Evolutionary conservation across 2,329 filamentous ascomycete genomes (phyloP), one percentile per base, ranked within the genome.

Genomic region (Cadophora malorum): DNA sequence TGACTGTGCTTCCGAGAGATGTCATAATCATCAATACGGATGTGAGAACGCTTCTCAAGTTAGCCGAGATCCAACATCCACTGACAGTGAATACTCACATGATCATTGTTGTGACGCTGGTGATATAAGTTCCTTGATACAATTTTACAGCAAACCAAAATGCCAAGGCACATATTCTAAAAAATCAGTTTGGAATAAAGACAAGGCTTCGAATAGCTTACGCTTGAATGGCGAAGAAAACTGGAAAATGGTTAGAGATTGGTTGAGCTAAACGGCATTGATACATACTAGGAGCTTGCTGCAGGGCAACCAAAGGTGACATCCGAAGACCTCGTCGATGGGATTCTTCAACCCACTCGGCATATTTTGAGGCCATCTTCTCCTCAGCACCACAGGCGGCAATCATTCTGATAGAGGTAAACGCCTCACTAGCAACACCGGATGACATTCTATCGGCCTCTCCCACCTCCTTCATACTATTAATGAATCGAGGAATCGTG

Each of bases 91-190:
- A 60, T 25, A 76, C 84, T 79, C 72, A 86, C 84, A 88, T 82
- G 35, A 89, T 80, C 53, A 90, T 82, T 14, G 83, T 84, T 53
- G 84, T 83, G 9, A 88, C 80, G 66, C 80, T 81, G 19, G 79
- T 69, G 50, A 89, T 76, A 19, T 80, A 78, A 76, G 73, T 4
- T 14, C 85, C 80, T 1, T 81, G 71, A 60, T 79, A 83, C 0
- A 84, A 81, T 71, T 83, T 85, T 47, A 84, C 83, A 2, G 88
- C 88, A 71, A 85, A 90, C 87, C 87, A 90, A 70, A 91, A 91
- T 9, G 84, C 81, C n/a, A 90, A 79, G 0, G 83, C 84, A 69
- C 89, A 89, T 0, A 83, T 80, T 3, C 79, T 83, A 49, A 1
- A 38, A 1, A 35, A 21, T 14, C 76, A 62, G 74, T 72, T 16